A percentile compares a stretch with the other conserved stretches of the same genome.
Conservation (phyloP, 768 basidiomycete species). For the Suillus plorans region DNA sequence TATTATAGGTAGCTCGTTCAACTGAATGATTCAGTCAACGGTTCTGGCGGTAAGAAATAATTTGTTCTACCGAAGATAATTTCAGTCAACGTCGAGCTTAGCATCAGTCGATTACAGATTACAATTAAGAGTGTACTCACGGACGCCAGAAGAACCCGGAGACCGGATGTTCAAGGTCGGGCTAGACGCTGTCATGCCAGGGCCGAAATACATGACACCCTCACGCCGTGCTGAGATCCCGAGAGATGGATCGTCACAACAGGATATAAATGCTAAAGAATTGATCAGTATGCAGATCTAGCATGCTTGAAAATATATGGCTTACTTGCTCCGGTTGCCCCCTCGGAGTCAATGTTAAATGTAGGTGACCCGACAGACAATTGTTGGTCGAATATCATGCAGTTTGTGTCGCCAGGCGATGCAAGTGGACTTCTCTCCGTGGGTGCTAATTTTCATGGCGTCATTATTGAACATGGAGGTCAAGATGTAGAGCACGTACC, state of each 20-base stretch:
- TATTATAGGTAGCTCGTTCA: not conserved
- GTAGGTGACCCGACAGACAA: not conserved
- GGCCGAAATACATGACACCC: not conserved
- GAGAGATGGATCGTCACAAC: not conserved
- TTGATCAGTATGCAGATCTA: not conserved
- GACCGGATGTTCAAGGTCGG: not conserved
- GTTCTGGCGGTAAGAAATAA: slow-evolving; percentile 47
- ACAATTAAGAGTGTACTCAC: not conserved
- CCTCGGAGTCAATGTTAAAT: not conserved
- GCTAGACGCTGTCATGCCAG: not conserved
- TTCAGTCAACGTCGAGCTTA: not conserved
- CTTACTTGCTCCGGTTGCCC: not conserved
- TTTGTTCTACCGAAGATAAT: not conserved
- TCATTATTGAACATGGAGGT: not conserved
- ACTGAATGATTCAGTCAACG: slow-evolving; percentile 6
- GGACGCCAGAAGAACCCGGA: not conserved
- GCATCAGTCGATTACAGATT: not conserved
- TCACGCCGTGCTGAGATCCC: not conserved
- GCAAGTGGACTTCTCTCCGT: not conserved
- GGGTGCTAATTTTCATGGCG: not conserved
- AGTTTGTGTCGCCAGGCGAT: not conserved
- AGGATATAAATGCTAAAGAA: not conserved
- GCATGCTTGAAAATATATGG: too few species aligned
- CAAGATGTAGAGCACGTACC: not conserved
- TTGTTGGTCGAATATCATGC: not conserved